Base-by-base conservation (phyloP, 2,329 filamentous ascomycete species). In the Fusarium falciforme region DNA sequence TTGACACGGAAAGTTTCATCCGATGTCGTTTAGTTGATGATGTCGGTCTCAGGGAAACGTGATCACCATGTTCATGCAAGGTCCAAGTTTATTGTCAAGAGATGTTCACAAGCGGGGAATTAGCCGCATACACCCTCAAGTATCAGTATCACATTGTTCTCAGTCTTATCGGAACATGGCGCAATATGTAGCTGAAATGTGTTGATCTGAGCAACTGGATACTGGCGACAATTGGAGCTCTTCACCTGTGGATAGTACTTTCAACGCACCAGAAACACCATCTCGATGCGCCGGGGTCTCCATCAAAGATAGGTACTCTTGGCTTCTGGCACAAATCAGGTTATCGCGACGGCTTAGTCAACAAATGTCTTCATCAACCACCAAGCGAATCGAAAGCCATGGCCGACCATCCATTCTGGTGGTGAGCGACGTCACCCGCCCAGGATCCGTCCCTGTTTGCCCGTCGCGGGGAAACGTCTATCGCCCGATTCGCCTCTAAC, bases 371-470 rank as follows among this genome's bases (percentile, higher is more conserved):
- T 58, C 14, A 7, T 29, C 35, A 54, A 35, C 36, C 17, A 6
- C 10, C 10, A 69, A 38, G 33, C 36, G 36, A 54, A 29, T 66
- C 22, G 35, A 55, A 49, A 20, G 44, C 22, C 33, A 58, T 27
- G 65, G 40, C 68, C 61, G 58, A 68, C 52, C 71, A 31, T 71
- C 49, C 38, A 29, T 31, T 61, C 16, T 58, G 52, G 59, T 60
- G 36, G 52, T 70, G 69, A 61, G 59, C 76, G 76, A 78, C 76
- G 76, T 78, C 76, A 78, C 76, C 67, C 40, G 65, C 59, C 74
- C 59, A 70, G 73, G 76, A 74, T 76, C 64, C 64, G 42, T 73
- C 68, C 76, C 70, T 73, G 75, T 78, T 78, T 78, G 61, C 64
- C 66, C 64, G 47, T 70, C 76, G 67, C 61, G 64, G 74, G 76